Conservation (phyloP, 345 rosid genomes). For the Euphorbia tirucalli region DNA sequence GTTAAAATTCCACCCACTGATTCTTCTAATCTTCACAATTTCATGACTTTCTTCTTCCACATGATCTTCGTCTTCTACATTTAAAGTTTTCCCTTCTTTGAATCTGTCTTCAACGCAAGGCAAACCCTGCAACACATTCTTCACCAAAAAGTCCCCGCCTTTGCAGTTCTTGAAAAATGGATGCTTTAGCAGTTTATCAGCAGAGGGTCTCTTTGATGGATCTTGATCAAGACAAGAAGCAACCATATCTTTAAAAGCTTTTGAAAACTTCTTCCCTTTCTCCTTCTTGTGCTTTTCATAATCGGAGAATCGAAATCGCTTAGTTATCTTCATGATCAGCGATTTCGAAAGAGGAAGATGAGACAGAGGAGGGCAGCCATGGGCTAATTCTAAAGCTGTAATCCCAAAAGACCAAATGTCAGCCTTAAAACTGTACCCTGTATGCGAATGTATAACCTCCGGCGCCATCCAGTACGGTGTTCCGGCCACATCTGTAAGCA, state of each 20-base stretch:
- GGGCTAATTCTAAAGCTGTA: conserved; percentile 80
- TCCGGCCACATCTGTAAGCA: conserved; percentile 71
- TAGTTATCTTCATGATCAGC: conserved; percentile 73
- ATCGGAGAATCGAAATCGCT: conserved; percentile 67
- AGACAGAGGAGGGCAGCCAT: conserved; percentile 80
- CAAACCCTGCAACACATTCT: conserved; percentile 54
- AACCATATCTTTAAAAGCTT: conserved; percentile 79
- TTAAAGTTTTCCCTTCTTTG: conserved; percentile 28
- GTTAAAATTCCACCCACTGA: conserved; percentile 89
- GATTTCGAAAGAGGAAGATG: conserved; percentile 78
- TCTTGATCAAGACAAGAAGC: conserved; percentile 77
- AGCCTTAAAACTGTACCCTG: conserved; percentile 81
- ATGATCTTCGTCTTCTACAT: conserved; percentile 33
- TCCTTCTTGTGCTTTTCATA: conserved; percentile 48
- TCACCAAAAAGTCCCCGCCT: conserved; percentile 57
- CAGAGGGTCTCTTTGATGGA: conserved; percentile 69
- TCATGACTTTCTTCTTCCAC: no score
- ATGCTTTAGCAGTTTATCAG: conserved; percentile 72
- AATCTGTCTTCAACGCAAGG: conserved; percentile 69
- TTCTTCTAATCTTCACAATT: conserved; percentile 58
- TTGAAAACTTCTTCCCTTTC: conserved; percentile 61
- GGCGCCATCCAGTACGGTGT: conserved; percentile 99
- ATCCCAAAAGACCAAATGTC: conserved; percentile 97
- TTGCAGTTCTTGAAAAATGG: conserved; percentile 68
- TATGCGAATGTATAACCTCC: conserved; percentile 90